Evolutionary conservation across 305 asterid species (phyloP).

Genomic region (Rubia balearica): DNA sequence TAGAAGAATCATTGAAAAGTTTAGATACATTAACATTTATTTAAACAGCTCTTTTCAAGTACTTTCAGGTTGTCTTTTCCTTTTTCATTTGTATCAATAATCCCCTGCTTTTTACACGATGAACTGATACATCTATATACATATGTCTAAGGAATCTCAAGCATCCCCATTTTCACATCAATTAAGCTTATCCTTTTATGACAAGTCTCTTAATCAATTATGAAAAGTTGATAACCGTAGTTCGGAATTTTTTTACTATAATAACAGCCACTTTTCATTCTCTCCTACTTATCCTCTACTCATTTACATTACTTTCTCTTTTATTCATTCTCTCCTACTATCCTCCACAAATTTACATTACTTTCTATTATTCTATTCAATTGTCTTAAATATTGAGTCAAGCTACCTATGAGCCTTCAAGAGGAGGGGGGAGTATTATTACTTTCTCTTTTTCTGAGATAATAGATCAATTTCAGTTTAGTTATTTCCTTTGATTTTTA

Average conservation of each 20-base stretch:
- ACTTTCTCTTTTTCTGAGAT: background rate
- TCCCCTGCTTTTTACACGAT: background rate
- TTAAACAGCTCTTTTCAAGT: background rate
- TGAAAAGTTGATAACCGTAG: background rate
- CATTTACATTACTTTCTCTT: background rate
- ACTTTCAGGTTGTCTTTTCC: background rate
- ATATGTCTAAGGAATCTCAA: background rate
- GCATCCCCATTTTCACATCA: background rate
- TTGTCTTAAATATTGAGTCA: background rate
- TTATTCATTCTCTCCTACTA: background rate
- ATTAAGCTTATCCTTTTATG: background rate
- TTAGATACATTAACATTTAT: background rate
- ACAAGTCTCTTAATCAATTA: background rate
- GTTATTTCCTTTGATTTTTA: background rate
- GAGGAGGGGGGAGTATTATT: background rate
- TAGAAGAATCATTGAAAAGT: background rate
- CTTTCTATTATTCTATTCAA: background rate
- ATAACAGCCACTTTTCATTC: background rate
- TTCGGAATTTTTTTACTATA: too few species aligned
- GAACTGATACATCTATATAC: background rate
- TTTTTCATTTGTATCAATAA: background rate
- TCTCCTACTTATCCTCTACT: background rate
- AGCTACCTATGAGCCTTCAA: background rate
- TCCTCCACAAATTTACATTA: background rate
- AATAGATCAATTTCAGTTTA: background rate